Percentiles rank a stretch among this genome's conserved stretches.
Evolutionary conservation across 805 yeast species (phyloP).

Genomic region (Suhomyces sp.): DNA sequence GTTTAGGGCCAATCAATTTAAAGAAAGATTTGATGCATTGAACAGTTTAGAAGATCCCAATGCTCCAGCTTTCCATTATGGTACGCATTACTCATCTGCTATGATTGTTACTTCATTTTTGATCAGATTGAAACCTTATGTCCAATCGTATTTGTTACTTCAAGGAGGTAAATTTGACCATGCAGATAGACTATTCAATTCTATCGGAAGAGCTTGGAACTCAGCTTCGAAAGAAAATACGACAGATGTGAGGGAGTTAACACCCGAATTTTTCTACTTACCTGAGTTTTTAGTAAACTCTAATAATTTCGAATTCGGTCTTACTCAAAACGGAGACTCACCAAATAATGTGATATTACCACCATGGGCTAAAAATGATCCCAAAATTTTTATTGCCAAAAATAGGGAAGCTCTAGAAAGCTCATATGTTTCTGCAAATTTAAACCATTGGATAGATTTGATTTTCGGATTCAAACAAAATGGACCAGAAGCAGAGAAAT

Average conservation of each 20-base stretch:
- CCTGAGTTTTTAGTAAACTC: constrained; percentile 75
- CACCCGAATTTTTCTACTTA: constrained; percentile 80
- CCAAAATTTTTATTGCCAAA: constrained; percentile 67
- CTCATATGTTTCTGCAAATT: constrained; percentile 70
- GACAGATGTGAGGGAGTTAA: constrained; percentile 84
- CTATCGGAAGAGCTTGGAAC: constrained; percentile 75
- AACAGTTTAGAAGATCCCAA: constrained; percentile 54
- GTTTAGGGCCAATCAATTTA: constrained; percentile 59
- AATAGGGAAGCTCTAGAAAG: constrained; percentile 85
- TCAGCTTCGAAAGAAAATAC: constrained; percentile 79
- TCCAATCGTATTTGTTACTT: constrained; percentile 69
- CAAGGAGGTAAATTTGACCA: constrained; percentile 91
- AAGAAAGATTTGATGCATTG: constrained; percentile 71
- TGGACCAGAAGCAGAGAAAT: constrained; percentile 64
- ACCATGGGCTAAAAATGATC: constrained; percentile 81
- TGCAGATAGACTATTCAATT: constrained; percentile 77
- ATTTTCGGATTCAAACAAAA: constrained; percentile 79
- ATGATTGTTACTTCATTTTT: constrained; percentile 86
- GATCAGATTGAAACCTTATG: constrained; percentile 77
- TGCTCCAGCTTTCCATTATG: constrained; percentile 84
- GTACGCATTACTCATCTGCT: constrained; percentile 91
- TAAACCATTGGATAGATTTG: constrained; percentile 84
- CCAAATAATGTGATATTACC: constrained; percentile 71
- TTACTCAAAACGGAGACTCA: constrained; percentile 58
- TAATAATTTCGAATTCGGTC: constrained; percentile 70